These are phyloP conservation scores for Globisporangium lucens DNA, from an alignment of 352 stramenopile genomes.

Conservation along the genomic window DNA sequence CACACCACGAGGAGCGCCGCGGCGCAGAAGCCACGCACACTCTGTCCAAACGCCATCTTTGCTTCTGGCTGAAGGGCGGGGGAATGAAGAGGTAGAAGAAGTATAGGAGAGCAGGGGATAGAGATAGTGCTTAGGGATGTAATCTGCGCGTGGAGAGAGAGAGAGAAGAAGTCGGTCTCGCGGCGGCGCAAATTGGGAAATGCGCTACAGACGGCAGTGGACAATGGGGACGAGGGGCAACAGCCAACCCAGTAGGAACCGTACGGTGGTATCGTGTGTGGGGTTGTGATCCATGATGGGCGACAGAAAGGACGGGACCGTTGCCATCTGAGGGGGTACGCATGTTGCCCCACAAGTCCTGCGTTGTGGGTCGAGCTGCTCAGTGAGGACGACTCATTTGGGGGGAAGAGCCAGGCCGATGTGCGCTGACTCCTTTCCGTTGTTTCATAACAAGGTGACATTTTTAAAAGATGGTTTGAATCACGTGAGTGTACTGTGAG, in stretches of 20 bases:
- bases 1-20: constrained; percentile 8
- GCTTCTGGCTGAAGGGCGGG: neutral
- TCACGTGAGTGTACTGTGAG: neutral
- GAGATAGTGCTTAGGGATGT: neutral
- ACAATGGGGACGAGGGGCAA: neutral
- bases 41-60: constrained; percentile 12
- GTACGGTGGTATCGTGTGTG: neutral
- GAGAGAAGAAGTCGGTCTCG: neutral
- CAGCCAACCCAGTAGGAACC: neutral
- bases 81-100: neutral
- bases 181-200: neutral
- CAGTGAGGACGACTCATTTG: neutral
- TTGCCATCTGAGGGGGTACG: constrained; percentile 4
- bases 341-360: neutral
- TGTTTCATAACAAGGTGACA: neutral
- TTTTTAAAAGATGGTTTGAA: neutral
- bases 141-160: neutral
- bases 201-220: neutral
- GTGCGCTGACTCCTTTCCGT: neutral
- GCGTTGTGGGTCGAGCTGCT: neutral
- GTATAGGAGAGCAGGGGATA: neutral
- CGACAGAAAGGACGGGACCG: neutral
- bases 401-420: neutral
- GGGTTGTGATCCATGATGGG: neutral
- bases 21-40: constrained; percentile 6